Evolutionary conservation across 257 asterid species (phyloP).

Genomic region (Solanum piurae): DNA sequence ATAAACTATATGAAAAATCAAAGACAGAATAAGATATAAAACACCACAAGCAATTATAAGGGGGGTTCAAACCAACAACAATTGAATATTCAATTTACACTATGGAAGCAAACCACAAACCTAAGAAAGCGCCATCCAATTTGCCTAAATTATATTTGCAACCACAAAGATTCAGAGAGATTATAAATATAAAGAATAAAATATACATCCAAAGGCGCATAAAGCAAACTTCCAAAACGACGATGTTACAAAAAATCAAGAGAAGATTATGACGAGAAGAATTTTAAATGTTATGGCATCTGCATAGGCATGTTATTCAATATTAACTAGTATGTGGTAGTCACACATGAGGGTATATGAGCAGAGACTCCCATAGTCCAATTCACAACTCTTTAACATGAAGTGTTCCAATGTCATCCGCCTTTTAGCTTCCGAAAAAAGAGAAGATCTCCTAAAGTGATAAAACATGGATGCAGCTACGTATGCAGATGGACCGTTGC

Average conservation of each 20-base stretch:
- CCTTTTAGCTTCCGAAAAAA: background rate
- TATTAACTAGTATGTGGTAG: background rate
- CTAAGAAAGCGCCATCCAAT: background rate
- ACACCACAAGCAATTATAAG: background rate
- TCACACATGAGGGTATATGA: background rate
- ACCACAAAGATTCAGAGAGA: background rate
- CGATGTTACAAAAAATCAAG: background rate
- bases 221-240: background rate
- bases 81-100: background rate
- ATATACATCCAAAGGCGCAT: background rate
- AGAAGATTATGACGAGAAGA: background rate
- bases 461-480: background rate
- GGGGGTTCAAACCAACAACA: background rate
- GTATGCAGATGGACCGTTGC: background rate
- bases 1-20: background rate
- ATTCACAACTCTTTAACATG: background rate
- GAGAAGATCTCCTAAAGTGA: background rate
- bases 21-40: background rate
- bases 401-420: background rate
- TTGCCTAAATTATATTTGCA: background rate
- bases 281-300: background rate
- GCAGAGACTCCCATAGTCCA: background rate
- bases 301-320: background rate
- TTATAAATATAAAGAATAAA: background rate
- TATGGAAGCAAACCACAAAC: background rate